phyloP scores from a whole-genome alignment of 768 basidiomycete species.

The Ramaria rubella region DNA sequence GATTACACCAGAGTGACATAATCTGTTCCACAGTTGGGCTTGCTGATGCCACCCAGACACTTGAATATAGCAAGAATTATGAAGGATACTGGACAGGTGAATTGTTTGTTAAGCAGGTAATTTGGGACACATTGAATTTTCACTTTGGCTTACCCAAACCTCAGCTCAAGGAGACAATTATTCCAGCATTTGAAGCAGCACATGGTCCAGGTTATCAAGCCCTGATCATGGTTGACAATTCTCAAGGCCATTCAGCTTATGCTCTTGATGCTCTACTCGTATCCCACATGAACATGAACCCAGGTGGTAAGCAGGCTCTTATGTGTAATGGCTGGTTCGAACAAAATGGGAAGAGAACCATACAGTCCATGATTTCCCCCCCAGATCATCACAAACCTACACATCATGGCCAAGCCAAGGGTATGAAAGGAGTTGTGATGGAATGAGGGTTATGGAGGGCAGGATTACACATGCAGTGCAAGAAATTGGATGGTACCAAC shows the following conservation, averaged over 20 bases:
- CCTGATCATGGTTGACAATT: constrained; percentile 10
- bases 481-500: too few species aligned
- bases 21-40: too few species aligned
- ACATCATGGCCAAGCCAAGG: too few species aligned
- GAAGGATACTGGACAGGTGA: too few species aligned
- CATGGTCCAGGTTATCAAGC: constrained; percentile 13
- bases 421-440: too few species aligned
- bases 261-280: background rate
- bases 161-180: constrained; percentile 16
- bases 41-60: too few species aligned
- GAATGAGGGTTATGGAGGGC: too few species aligned
- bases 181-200: constrained; percentile 12
- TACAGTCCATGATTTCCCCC: too few species aligned
- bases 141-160: background rate
- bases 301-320: constrained; percentile 33
- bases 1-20: too few species aligned
- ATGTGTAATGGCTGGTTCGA: constrained; percentile 30
- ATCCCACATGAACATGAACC: constrained; percentile 27
- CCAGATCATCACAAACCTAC: too few species aligned
- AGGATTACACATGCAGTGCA: too few species aligned
- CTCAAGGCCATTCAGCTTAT: constrained; percentile 10
- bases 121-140: background rate
- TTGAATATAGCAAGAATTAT: too few species aligned
- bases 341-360: constrained; percentile 17
- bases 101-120: background rate